These are phyloP conservation scores for Dendrothele bispora DNA, from an alignment of 768 basidiomycete genomes.

Conservation along the genomic window DNA sequence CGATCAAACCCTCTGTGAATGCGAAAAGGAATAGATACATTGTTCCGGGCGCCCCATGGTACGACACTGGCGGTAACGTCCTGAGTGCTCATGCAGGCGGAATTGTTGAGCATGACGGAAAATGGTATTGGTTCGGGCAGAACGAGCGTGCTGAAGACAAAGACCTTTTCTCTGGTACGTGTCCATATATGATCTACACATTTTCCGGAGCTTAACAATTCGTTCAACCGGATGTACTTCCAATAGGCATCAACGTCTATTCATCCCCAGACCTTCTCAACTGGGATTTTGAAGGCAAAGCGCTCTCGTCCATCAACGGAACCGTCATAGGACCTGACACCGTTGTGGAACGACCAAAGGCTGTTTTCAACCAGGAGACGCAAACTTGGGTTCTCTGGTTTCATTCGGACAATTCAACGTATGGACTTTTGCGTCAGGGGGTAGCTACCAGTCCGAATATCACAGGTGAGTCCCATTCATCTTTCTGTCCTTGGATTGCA, in stretches of 20 bases:
- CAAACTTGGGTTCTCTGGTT: slow-evolving; percentile 29
- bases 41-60: slow-evolving; percentile 28
- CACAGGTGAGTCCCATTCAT: slow-evolving; percentile 16
- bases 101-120: slow-evolving; percentile 21
- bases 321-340: slow-evolving; percentile 24
- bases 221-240: not conserved
- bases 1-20: too few relatives aligned
- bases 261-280: slow-evolving; percentile 26
- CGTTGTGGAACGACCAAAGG: slow-evolving; percentile 26
- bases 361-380: slow-evolving; percentile 20
- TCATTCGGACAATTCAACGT: slow-evolving; percentile 28
- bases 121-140: slow-evolving; percentile 30
- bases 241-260: slow-evolving; percentile 21
- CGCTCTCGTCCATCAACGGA: slow-evolving; percentile 22
- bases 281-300: slow-evolving; percentile 27
- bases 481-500: not conserved
- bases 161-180: slow-evolving; percentile 21
- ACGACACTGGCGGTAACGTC: slow-evolving; percentile 24
- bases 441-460: slow-evolving; percentile 26
- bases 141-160: slow-evolving; percentile 22
- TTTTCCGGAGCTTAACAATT: not conserved
- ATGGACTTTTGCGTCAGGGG: slow-evolving; percentile 25
- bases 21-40: too few relatives aligned
- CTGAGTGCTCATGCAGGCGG: slow-evolving; percentile 26
- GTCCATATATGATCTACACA: not conserved